Percentiles rank a stretch among this genome's conserved stretches.
Conservation (phyloP, 139 green algal species). For the Chlorella vulgaris region DNA sequence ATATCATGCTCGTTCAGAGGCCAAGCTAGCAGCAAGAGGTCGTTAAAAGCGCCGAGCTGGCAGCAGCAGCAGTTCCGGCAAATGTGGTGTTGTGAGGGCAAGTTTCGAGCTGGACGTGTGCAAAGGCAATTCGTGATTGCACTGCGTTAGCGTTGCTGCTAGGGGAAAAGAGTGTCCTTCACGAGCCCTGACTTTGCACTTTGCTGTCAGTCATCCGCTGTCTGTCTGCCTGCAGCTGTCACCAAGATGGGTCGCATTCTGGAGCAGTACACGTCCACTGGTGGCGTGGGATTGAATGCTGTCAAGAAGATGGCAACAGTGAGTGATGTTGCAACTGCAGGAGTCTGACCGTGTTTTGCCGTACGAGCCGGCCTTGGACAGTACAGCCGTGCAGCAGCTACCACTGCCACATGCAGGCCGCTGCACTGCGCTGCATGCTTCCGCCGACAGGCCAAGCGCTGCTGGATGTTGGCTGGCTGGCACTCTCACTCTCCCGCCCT, state of each 20-base stretch:
- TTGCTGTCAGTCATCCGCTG: conserved; percentile 27
- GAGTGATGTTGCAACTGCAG: background rate
- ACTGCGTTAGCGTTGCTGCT: too few species aligned
- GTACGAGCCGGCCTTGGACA: too few species aligned
- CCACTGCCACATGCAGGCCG: too few species aligned
- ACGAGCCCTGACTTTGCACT: background rate
- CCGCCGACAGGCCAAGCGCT: too few species aligned
- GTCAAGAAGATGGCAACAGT: conserved; percentile 32
- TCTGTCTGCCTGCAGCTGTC: conserved; percentile 35
- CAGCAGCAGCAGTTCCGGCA: too few species aligned
- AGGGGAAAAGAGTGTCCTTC: background rate
- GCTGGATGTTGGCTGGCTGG: too few species aligned
- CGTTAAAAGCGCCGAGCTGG: too few species aligned
- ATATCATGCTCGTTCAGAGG: background rate
- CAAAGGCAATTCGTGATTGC: too few species aligned
- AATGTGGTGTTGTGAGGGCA: too few species aligned
- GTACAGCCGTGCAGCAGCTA: too few species aligned
- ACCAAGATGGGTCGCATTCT: conserved; percentile 65
- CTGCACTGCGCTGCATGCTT: too few species aligned
- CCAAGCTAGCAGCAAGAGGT: background rate
- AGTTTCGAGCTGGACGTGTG: too few species aligned
- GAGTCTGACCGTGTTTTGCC: background rate
- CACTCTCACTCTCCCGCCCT: background rate
- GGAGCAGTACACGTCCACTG: conserved; percentile 42
- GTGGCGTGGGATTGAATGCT: conserved; percentile 26